A percentile compares a stretch with the other conserved stretches of the same genome.
phyloP scores from a whole-genome alignment of 2,329 filamentous ascomycete genomes.

The Cordyceps cicadae region DNA sequence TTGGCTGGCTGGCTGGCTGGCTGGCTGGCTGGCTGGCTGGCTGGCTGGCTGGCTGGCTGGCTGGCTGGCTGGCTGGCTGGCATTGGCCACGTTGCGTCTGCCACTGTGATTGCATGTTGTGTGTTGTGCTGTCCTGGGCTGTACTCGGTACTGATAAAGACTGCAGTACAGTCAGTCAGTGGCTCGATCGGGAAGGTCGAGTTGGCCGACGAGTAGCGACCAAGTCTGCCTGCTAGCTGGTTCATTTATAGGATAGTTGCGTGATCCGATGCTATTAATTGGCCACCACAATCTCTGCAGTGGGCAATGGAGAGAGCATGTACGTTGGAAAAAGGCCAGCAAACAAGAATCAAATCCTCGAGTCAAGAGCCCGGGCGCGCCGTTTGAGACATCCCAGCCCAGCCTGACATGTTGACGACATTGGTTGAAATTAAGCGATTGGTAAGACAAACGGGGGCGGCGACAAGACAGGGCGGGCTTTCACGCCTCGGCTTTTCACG shows the following conservation, averaged over 20 bases:
- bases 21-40: neutral
- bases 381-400: conserved; percentile 5
- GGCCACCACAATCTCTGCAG: neutral
- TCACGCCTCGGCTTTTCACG: neutral
- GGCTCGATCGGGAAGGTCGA: conserved; percentile 9
- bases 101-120: neutral
- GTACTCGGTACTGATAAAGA: neutral
- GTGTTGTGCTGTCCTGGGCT: neutral
- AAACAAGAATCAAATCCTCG: neutral
- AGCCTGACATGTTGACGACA: neutral
- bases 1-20: no score
- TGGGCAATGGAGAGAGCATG: neutral
- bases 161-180: neutral
- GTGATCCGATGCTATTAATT: neutral
- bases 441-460: neutral
- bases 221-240: neutral
- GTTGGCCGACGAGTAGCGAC: neutral
- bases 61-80: neutral
- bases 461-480: no score
- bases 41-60: neutral
- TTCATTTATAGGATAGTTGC: no score
- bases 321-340: no score
- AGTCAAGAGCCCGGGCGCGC: neutral
- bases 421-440: neutral
- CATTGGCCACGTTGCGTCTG: conserved; percentile 10